Evolutionary conservation across 768 basidiomycete species (phyloP).

Genomic region (Holtermanniella nyarrowii): DNA sequence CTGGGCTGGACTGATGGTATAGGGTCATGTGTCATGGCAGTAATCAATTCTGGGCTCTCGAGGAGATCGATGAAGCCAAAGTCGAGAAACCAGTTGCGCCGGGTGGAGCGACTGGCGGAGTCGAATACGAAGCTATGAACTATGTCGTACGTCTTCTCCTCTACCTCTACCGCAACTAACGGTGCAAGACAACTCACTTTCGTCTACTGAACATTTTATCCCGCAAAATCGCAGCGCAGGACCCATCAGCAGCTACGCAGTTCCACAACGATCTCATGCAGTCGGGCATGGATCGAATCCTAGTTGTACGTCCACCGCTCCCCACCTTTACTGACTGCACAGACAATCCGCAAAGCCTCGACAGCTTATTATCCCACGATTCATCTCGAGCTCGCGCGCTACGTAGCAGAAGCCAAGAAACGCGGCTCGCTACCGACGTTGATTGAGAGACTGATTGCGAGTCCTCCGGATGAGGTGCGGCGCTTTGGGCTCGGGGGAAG

Average conservation of each 20-base stretch:
- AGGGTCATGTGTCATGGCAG: slow-evolving; percentile 72
- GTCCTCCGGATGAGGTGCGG: slow-evolving; percentile 58
- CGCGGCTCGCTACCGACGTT: slow-evolving; percentile 62
- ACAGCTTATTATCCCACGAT: slow-evolving; percentile 86
- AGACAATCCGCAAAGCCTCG: slow-evolving; percentile 94
- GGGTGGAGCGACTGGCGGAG: slow-evolving; percentile 96
- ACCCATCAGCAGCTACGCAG: slow-evolving; percentile 52
- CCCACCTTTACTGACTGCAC: slow-evolving; percentile 1
- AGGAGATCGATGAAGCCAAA: slow-evolving; percentile 68
- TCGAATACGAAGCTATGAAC: slow-evolving; percentile 93
- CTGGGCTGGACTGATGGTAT: slow-evolving; percentile 3
- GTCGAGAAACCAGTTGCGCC: slow-evolving; percentile 75
- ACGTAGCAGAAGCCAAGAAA: slow-evolving; percentile 56
- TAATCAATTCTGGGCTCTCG: slow-evolving; percentile 79
- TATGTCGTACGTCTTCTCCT: slow-evolving; percentile 61
- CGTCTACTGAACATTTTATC: slow-evolving; percentile 74
- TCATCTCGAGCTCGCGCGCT: slow-evolving; percentile 86
- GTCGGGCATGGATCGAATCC: slow-evolving; percentile 81
- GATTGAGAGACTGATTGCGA: slow-evolving; percentile 64
- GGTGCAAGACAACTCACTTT: slow-evolving; percentile 68
- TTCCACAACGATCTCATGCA: slow-evolving; percentile 82
- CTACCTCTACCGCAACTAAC: not conserved
- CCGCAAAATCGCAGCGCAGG: slow-evolving; percentile 54
- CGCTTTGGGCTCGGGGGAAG: slow-evolving; percentile 4
- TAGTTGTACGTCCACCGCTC: slow-evolving; percentile 53